Base-by-base conservation (phyloP, 495 filamentous ascomycete genomes). In the Alectoria sarmentosa region DNA sequence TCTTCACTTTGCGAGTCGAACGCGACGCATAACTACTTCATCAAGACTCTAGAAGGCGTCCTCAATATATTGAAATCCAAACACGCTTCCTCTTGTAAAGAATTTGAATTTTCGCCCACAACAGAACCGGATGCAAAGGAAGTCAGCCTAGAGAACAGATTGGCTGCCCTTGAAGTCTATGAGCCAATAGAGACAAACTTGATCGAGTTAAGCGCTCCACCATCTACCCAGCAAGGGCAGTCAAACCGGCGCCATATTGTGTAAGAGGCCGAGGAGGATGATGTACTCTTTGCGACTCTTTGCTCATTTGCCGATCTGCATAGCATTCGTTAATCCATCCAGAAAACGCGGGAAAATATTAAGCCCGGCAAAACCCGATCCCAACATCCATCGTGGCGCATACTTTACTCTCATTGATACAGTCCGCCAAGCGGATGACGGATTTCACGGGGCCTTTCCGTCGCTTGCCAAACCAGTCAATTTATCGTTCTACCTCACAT, bases 81-180 rank as follows among this genome's bases (percentile, higher is more conserved):
- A 8, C 6, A 8, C 42, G 19, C 62, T 41, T 68, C 64, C 39
- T 41, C 42, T 14, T 63, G 69, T 49, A 28, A 42, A 42, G 44
- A 61, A 57, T 39, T 28, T 65, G 61, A 67, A n/a, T 0, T 10
- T 44, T 44, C 42, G 6, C 42, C 7, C 19, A 21, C 42, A 7
- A 44, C 19, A 44, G 7, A 44, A 44, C 42, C 21, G 3, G 19
- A 44, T 9, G 42, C 19, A 44, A 44, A 44, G 21, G 7, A n/a
- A n/a, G 17, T 9, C 42, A 44, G 21, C 21, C 30, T 72, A 28
- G 11, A 66, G 17, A 74, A 74, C 66, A 71, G 56, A 66, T 74
- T 76, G 59, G 67, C 71, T 58, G 69, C 70, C 36, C 70, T 76
- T 62, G 69, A 70, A n/a, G 66, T 76, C 15, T 71, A 76, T 64